A percentile compares a stretch with the other conserved stretches of the same genome.
These are phyloP conservation scores for Aspergillus neoniger DNA, from an alignment of 2,329 filamentous ascomycete species.

Conservation along the genomic window DNA sequence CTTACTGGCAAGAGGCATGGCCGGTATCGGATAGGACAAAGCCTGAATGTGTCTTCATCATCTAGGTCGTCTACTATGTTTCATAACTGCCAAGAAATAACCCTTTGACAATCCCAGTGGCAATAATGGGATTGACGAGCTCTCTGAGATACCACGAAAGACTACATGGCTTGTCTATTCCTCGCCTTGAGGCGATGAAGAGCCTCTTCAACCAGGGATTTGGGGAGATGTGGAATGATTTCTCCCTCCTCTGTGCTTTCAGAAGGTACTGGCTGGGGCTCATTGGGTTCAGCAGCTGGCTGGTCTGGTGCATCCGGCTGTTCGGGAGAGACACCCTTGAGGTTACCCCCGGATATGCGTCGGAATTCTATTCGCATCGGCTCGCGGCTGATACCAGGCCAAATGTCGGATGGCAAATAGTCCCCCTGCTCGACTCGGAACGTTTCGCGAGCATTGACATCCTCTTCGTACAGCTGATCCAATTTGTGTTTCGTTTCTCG, in stretches of 20 bases:
- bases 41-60: conserved; percentile 39
- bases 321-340: conserved; percentile 27
- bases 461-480: conserved; percentile 71
- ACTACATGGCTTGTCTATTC: conserved; percentile 23
- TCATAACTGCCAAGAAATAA: not conserved
- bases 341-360: conserved; percentile 38
- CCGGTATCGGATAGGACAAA: conserved; percentile 21
- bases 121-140: not conserved
- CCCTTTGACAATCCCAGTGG: no score
- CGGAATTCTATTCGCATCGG: conserved; percentile 51
- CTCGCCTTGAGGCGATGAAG: conserved; percentile 42
- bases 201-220: conserved; percentile 46
- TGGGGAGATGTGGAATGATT: conserved; percentile 46
- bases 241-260: conserved; percentile 32
- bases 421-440: conserved; percentile 84
- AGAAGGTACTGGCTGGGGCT: not conserved
- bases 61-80: conserved; percentile 21
- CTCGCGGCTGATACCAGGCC: conserved; percentile 69
- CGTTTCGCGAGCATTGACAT: conserved; percentile 70
- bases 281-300: conserved; percentile 8
- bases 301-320: conserved; percentile 12
- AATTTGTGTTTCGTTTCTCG: conserved; percentile 76
- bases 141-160: not conserved
- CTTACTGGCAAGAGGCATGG: not conserved
- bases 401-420: conserved; percentile 83